These are phyloP conservation scores for Zostera marina DNA, from an alignment of 116 monocot genomes.

Conservation along the genomic window DNA sequence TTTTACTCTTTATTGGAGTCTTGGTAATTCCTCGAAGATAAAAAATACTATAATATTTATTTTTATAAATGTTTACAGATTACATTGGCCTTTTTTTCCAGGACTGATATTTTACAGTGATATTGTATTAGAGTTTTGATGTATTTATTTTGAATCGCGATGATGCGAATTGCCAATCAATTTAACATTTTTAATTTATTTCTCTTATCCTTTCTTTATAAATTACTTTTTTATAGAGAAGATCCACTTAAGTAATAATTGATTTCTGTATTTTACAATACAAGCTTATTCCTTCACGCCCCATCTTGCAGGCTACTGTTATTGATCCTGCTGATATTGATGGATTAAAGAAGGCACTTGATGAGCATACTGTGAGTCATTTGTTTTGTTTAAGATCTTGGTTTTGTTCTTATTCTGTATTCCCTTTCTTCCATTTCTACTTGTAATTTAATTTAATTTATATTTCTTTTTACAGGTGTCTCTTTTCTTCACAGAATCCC, in stretches of 20 bases:
- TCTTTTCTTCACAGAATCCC: conserved; percentile 94
- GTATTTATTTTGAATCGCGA: too few species aligned
- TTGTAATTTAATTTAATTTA: neutral
- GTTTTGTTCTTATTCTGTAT: neutral
- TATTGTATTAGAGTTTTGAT: too few species aligned
- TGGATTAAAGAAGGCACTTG: conserved; percentile 45
- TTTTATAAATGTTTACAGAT: too few species aligned
- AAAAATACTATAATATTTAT: too few species aligned
- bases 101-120: too few species aligned
- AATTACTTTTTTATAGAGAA: too few species aligned
- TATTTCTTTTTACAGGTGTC: conserved; percentile 38
- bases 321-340: conserved; percentile 90
- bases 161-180: too few species aligned
- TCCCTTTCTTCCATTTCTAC: too few species aligned
- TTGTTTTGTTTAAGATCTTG: neutral
- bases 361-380: conserved; percentile 48
- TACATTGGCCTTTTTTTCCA: too few species aligned
- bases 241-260: too few species aligned
- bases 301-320: conserved; percentile 46
- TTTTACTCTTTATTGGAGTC: neutral
- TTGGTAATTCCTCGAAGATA: neutral
- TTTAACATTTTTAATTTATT: too few species aligned
- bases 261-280: neutral
- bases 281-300: neutral
- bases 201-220: too few species aligned